Percentiles rank a stretch among this genome's conserved stretches.
Conservation (phyloP, 176 grass and related monocot genomes). For the Hyparrhenia diplandra region DNA sequence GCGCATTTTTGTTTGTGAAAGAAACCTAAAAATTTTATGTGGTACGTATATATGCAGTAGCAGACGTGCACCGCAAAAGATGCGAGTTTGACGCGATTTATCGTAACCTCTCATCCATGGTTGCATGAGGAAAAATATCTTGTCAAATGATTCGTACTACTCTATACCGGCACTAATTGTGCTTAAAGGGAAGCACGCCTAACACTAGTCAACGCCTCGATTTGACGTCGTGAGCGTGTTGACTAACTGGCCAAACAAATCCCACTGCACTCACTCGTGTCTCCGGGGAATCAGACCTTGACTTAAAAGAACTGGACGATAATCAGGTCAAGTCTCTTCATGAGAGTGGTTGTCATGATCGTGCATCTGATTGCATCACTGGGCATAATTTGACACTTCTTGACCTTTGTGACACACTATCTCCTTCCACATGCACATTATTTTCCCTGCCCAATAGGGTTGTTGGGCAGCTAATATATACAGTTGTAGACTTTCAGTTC, state of each 20-base stretch:
- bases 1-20: no score
- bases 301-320: not conserved
- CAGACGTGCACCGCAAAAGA: no score
- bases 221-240: not conserved
- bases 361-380: not conserved
- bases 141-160: not conserved
- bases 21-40: no score
- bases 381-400: not conserved
- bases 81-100: no score
- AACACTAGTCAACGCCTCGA: not conserved
- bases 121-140: not conserved
- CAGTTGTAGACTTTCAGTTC: no score
- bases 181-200: not conserved
- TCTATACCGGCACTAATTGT: not conserved
- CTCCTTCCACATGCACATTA: not conserved
- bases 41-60: no score
- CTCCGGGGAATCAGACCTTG: not conserved
- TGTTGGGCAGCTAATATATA: no score
- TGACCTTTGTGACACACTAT: not conserved
- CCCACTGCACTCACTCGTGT: not conserved
- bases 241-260: not conserved
- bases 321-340: not conserved
- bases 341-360: not conserved
- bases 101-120: not conserved
- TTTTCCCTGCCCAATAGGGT: no score